phyloP scores from a whole-genome alignment of 140 eudicot genomes.

The Senecio squalidus region DNA sequence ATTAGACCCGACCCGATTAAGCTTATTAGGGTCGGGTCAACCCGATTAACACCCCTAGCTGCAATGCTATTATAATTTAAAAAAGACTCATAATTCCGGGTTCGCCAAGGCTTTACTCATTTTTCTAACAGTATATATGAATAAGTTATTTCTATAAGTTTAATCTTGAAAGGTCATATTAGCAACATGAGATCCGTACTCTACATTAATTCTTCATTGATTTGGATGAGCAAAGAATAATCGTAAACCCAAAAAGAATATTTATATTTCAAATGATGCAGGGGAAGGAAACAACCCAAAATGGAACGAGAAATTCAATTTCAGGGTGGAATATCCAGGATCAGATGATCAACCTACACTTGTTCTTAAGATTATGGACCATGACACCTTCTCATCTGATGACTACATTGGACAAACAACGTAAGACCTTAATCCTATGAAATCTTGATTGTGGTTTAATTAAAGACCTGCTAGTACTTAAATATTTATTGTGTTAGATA shows the following conservation, averaged over 20 bases:
- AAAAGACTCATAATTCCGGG: no score
- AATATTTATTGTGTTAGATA: neutral
- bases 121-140: neutral
- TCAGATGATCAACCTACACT: slow-evolving; percentile 46
- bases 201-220: neutral
- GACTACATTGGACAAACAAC: slow-evolving; percentile 65
- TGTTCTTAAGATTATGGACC: slow-evolving; percentile 58
- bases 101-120: no score
- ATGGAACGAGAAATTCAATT: slow-evolving; percentile 65
- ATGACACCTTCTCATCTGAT: slow-evolving; percentile 69
- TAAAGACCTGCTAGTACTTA: neutral
- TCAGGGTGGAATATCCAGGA: slow-evolving; percentile 64
- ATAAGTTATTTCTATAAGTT: neutral
- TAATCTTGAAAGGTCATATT: neutral
- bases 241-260: neutral
- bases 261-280: slow-evolving; percentile 14
- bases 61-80: no score
- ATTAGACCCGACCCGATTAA: no score
- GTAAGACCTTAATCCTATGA: slow-evolving; percentile 31
- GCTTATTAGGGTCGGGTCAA: no score
- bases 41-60: no score
- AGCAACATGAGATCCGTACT: neutral
- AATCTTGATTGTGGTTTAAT: neutral
- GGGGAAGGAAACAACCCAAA: slow-evolving; percentile 60
- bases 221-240: neutral